Evolutionary conservation across 2,329 filamentous ascomycete genomes (phyloP).

Genomic region (Clathrospora elynae): DNA sequence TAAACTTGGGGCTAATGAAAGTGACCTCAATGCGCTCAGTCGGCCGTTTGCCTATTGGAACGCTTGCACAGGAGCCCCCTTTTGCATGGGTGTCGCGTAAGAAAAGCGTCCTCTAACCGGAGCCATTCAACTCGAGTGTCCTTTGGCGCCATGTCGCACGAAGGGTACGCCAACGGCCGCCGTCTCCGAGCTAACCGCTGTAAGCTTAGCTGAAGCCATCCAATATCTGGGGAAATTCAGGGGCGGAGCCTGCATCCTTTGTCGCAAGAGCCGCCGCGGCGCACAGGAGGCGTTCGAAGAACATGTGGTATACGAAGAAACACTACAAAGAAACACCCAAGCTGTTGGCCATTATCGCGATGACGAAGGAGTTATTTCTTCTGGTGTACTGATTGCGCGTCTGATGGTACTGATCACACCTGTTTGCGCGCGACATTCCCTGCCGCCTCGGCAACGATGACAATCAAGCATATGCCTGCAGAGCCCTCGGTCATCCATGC

Average conservation of each 20-base stretch:
- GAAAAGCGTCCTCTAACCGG: constrained; percentile 20
- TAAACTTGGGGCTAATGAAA: constrained; percentile 29
- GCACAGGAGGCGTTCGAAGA: constrained; percentile 4
- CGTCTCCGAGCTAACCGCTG: constrained; percentile 23
- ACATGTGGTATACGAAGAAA: not conserved
- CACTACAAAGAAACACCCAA: constrained; percentile 11
- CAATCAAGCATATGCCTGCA: constrained; percentile 13
- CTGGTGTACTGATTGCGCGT: no score
- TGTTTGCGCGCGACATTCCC: constrained; percentile 4
- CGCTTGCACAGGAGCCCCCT: constrained; percentile 22
- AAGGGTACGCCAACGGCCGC: constrained; percentile 30
- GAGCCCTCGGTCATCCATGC: constrained; percentile 4
- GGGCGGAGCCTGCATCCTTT: constrained; percentile 28
- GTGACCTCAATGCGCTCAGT: constrained; percentile 28
- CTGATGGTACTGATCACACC: not conserved
- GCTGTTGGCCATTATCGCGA: no score
- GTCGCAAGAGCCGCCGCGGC: constrained; percentile 5
- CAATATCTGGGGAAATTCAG: constrained; percentile 48
- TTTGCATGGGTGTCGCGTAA: constrained; percentile 21
- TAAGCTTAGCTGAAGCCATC: constrained; percentile 25
- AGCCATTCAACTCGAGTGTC: constrained; percentile 16
- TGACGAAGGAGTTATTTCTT: no score
- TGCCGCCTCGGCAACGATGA: constrained; percentile 8
- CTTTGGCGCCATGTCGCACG: constrained; percentile 26
- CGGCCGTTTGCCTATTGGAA: constrained; percentile 22